Percentiles rank a stretch among this genome's conserved stretches.
phyloP scores from a whole-genome alignment of 805 yeast species.

The Metschnikowia cubensis region DNA sequence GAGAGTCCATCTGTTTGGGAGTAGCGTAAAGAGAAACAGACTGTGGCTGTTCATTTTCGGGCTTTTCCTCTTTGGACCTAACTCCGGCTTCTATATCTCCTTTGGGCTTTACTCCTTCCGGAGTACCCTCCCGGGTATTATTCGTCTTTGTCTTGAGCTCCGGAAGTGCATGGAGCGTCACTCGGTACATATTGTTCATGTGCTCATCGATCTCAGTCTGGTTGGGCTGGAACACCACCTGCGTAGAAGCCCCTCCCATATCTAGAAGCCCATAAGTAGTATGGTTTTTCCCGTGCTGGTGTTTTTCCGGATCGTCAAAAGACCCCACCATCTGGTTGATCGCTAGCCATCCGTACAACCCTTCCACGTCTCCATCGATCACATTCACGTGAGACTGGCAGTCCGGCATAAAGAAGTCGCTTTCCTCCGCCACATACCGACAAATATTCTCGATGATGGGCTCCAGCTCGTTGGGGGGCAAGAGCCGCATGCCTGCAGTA shows the following conservation, averaged over 20 bases:
- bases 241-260: conserved; percentile 66
- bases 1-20: conserved; percentile 21
- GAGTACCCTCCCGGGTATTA: not conserved
- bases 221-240: conserved; percentile 60
- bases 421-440: conserved; percentile 41
- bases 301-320: conserved; percentile 33
- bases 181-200: conserved; percentile 41
- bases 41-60: not conserved
- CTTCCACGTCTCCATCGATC: conserved; percentile 64
- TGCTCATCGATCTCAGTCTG: conserved; percentile 42
- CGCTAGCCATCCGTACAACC: conserved; percentile 64
- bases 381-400: conserved; percentile 56
- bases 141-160: conserved; percentile 9
- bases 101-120: not conserved
- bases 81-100: too few species aligned
- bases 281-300: conserved; percentile 42
- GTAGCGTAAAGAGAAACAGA: not conserved
- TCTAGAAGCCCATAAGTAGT: conserved; percentile 55
- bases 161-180: conserved; percentile 40
- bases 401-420: conserved; percentile 56
- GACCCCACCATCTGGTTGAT: conserved; percentile 52
- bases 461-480: conserved; percentile 50
- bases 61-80: too few species aligned
- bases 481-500: conserved; percentile 63
- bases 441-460: conserved; percentile 48